Conservation (phyloP, 2,329 filamentous ascomycete species). For the Talaromyces verruculosus region DNA sequence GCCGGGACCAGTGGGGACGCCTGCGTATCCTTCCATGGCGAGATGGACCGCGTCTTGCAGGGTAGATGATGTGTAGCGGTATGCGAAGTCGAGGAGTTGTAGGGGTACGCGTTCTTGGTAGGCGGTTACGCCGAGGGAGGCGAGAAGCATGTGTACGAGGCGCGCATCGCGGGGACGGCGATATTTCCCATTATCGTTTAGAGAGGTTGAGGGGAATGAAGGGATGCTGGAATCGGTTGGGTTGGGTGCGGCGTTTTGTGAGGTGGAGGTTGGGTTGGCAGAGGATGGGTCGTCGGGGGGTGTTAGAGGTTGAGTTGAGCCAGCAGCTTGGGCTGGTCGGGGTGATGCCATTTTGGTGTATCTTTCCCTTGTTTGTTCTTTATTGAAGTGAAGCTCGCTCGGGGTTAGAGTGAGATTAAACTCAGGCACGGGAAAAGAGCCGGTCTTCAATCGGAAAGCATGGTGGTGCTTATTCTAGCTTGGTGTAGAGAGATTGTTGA, state of each 20-base stretch:
- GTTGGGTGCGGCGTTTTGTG: conserved; percentile 28
- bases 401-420: not conserved
- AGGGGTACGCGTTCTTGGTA: conserved; percentile 56
- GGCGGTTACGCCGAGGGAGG: conserved; percentile 49
- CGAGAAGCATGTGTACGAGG: conserved; percentile 52
- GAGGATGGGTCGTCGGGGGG: conserved; percentile 43
- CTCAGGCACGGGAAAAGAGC: not conserved
- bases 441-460: not conserved
- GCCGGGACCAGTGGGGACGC: conserved; percentile 33
- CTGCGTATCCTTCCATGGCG: conserved; percentile 52
- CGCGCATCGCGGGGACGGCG: conserved; percentile 52
- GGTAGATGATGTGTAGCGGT: conserved; percentile 55
- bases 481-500: not conserved
- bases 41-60: conserved; percentile 55
- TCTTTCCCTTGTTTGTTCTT: not conserved
- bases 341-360: conserved; percentile 36
- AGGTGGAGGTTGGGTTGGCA: conserved; percentile 28
- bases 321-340: conserved; percentile 33
- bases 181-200: conserved; percentile 49
- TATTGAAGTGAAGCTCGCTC: not conserved
- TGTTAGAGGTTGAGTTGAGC: conserved; percentile 42
- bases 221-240: conserved; percentile 33
- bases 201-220: conserved; percentile 44
- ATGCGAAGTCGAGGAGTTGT: conserved; percentile 54
- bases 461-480: not conserved